These are phyloP conservation scores for Fusarium setosum DNA, from an alignment of 2,329 filamentous ascomycete species.

Conservation along the genomic window DNA sequence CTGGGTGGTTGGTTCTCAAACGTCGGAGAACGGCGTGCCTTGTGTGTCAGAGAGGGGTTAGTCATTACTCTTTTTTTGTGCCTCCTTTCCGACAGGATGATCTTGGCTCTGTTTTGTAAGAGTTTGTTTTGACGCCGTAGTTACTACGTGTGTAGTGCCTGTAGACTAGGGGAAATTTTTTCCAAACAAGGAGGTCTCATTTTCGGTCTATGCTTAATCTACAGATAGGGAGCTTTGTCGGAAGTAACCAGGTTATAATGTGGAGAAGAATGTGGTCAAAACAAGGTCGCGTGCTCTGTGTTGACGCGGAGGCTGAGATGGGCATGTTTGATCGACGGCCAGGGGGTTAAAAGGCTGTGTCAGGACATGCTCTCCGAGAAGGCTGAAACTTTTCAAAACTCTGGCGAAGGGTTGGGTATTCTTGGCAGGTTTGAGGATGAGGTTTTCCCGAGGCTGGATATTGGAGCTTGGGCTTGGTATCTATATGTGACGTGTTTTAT, in stretches of 20 bases:
- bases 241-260: neutral
- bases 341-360: no score
- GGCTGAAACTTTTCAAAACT: no score
- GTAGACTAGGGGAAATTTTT: slow-evolving; percentile 17
- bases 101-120: slow-evolving; percentile 24
- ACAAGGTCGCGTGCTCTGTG: no score
- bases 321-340: no score
- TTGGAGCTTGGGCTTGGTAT: neutral
- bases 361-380: no score
- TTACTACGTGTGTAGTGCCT: slow-evolving; percentile 3
- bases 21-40: slow-evolving; percentile 42
- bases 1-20: slow-evolving; percentile 31
- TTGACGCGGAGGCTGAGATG: no score
- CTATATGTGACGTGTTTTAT: neutral
- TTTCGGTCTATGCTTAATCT: neutral
- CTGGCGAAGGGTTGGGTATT: no score
- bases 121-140: slow-evolving; percentile 23
- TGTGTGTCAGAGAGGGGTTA: slow-evolving; percentile 15
- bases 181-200: slow-evolving; percentile 6
- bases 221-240: neutral
- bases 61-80: slow-evolving; percentile 4
- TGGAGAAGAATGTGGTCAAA: no score
- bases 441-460: no score
- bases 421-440: no score
- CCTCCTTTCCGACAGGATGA: slow-evolving; percentile 10